A percentile compares a stretch with the other conserved stretches of the same genome.
Conservation (phyloP, 2,329 filamentous ascomycete species). For the Fusarium veterinarium region DNA sequence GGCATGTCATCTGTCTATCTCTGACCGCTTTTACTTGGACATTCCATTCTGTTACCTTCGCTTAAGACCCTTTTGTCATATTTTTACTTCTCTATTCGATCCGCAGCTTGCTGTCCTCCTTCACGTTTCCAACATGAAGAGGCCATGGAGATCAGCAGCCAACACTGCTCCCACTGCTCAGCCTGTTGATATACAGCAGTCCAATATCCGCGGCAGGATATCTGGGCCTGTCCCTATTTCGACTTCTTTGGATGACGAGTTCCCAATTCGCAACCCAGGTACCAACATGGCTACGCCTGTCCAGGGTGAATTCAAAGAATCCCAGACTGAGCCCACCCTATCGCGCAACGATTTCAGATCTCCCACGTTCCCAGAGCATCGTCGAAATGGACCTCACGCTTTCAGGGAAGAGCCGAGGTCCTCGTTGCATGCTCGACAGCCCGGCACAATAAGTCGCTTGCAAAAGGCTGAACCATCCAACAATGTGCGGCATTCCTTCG, state of each 20-base stretch:
- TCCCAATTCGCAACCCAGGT: slow-evolving; percentile 61
- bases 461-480: slow-evolving; percentile 49
- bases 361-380: slow-evolving; percentile 33
- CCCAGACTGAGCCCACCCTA: slow-evolving; percentile 19
- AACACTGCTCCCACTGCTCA: slow-evolving; percentile 46
- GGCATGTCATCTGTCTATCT: slow-evolving; percentile 28
- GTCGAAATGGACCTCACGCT: slow-evolving; percentile 18
- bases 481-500: slow-evolving; percentile 59
- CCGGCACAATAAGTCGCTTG: slow-evolving; percentile 24
- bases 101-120: not conserved
- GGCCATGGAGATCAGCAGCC: slow-evolving; percentile 59
- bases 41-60: slow-evolving; percentile 29
- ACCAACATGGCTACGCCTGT: slow-evolving; percentile 50
- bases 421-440: slow-evolving; percentile 15
- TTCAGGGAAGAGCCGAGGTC: slow-evolving; percentile 27
- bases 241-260: slow-evolving; percentile 62
- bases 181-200: slow-evolving; percentile 51
- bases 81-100: slow-evolving; percentile 5
- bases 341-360: slow-evolving; percentile 25
- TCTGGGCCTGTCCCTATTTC: slow-evolving; percentile 70
- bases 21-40: slow-evolving; percentile 25
- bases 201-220: slow-evolving; percentile 67
- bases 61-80: slow-evolving; percentile 13
- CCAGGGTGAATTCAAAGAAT: slow-evolving; percentile 41
- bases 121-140: slow-evolving; percentile 50